These are phyloP conservation scores for Citrullus colocynthis DNA, from an alignment of 306 rosid genomes.

Conservation along the genomic window DNA sequence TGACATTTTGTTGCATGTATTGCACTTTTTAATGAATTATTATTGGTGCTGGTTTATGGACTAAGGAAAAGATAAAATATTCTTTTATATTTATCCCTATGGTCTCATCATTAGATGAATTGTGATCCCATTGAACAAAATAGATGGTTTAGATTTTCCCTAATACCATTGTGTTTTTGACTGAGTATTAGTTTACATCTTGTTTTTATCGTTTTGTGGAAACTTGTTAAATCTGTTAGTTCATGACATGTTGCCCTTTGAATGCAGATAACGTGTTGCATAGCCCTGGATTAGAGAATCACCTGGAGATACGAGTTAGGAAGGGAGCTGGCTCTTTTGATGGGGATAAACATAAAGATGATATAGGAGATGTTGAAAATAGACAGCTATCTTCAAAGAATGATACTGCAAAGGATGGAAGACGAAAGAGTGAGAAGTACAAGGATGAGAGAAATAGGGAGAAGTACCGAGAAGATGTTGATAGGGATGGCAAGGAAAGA, in stretches of 20 bases:
- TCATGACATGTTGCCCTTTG: slow-evolving; percentile 26
- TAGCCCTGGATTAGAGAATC: slow-evolving; percentile 60
- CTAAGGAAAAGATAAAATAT: neutral
- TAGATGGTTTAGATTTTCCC: neutral
- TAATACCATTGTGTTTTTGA: neutral
- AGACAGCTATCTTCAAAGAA: slow-evolving; percentile 51
- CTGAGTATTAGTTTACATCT: neutral
- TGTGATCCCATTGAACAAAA: neutral
- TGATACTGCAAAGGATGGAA: slow-evolving; percentile 54
- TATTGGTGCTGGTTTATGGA: neutral
- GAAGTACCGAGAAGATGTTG: slow-evolving; percentile 58
- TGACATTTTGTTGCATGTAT: neutral
- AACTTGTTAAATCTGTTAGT: slow-evolving; percentile 11
- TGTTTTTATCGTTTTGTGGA: neutral
- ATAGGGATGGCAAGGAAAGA: slow-evolving; percentile 66
- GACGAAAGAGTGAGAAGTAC: slow-evolving; percentile 72
- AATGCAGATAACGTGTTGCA: slow-evolving; percentile 44
- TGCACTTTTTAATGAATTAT: neutral
- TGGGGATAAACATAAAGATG: slow-evolving; percentile 52
- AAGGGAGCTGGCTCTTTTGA: slow-evolving; percentile 57
- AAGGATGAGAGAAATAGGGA: slow-evolving; percentile 74
- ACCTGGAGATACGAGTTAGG: slow-evolving; percentile 51
- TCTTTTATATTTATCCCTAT: neutral
- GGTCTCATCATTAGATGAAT: neutral
- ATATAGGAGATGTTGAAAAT: slow-evolving; percentile 38